Percentiles rank a stretch among this genome's conserved stretches.
These are phyloP conservation scores for Penicillium verrucosum DNA, from an alignment of 2,329 filamentous ascomycete genomes.

Conservation along the genomic window DNA sequence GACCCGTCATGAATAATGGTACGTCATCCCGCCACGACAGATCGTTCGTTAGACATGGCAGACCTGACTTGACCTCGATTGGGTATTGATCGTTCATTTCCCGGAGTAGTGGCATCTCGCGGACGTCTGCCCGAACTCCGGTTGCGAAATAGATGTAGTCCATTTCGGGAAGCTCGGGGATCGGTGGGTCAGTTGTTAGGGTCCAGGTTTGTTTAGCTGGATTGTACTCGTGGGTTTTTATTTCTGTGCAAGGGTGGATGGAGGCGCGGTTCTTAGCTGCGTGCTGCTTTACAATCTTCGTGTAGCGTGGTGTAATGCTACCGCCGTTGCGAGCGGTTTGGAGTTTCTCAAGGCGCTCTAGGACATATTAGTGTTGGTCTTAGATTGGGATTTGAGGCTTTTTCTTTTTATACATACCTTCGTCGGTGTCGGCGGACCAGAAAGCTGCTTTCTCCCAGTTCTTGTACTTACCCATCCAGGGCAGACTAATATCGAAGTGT, in stretches of 20 bases:
- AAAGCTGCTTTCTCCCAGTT: constrained; percentile 74
- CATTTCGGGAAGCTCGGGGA: constrained; percentile 49
- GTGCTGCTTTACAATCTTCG: constrained; percentile 64
- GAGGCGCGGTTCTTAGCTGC: constrained; percentile 51
- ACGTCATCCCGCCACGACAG: constrained; percentile 72
- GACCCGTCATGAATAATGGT: constrained; percentile 68
- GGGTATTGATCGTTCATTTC: constrained; percentile 59
- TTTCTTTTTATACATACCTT: constrained; percentile 36
- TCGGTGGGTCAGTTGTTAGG: constrained; percentile 53
- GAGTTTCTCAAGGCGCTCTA: constrained; percentile 64
- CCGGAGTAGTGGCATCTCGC: constrained; percentile 58
- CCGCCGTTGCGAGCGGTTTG: constrained; percentile 67
- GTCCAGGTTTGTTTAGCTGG: constrained; percentile 47
- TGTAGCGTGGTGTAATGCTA: constrained; percentile 68
- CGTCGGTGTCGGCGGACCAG: constrained; percentile 70
- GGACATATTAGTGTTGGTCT: background rate
- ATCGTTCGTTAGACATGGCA: constrained; percentile 72
- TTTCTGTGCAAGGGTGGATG: constrained; percentile 57
- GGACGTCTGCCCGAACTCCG: constrained; percentile 63
- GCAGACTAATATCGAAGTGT: constrained; percentile 71
- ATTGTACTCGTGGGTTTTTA: constrained; percentile 54
- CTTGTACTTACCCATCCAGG: constrained; percentile 79
- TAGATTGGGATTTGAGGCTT: background rate
- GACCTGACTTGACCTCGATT: constrained; percentile 60
- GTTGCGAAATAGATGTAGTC: constrained; percentile 77